Base-by-base conservation (phyloP, 805 yeast genomes). In the Zygotorulaspora florentina region DNA sequence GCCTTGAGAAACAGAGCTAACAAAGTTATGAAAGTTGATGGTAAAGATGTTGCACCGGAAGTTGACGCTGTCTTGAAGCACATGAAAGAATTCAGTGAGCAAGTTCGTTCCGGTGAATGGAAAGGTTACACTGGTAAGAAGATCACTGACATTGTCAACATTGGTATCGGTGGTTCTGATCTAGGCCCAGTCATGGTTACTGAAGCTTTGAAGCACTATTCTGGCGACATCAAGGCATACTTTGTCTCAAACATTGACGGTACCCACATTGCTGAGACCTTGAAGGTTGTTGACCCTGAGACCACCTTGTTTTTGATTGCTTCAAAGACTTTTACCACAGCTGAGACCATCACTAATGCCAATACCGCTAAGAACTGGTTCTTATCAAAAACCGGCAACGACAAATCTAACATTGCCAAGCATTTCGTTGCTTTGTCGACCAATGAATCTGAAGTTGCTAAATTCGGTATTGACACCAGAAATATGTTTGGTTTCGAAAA, bases 131-230 rank as follows among this genome's bases (percentile, higher is more conserved):
- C 97, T 57, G 98, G 98, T 58, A 88, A 89, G 79, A 72, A 75
- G 59, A 91, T 93, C 72, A 86, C 93, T 59, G 95, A 88, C 63
- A 82, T 93, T 46, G 98, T 93, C 63, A 93, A 93, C 79, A 87
- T 93, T 61, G 99, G 99, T 71, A 93, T 93, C 66, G 99, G 99
- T 67, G 99, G 99, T 59, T 89, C 97, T 25, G 99, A 93, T 71
- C 79, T 93, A 61, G 99, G 99, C 61, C 99, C 99, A 38, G 98
- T 93, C 44, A 93, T 93, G 99, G 98, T 93, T 60, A 88, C 97
- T 52, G 98, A 93, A 75, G 97, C 99, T 35, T 79, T 93, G 66
- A 93, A 91, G 76, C 84, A 87, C 57, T 93, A 91, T 71, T 72
- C 85, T 50, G 78, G 85, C 58, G 83, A 81, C 54, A 75, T 93